Base-by-base conservation (phyloP, 305 asterid genomes). In the Fraxinus sp. region DNA sequence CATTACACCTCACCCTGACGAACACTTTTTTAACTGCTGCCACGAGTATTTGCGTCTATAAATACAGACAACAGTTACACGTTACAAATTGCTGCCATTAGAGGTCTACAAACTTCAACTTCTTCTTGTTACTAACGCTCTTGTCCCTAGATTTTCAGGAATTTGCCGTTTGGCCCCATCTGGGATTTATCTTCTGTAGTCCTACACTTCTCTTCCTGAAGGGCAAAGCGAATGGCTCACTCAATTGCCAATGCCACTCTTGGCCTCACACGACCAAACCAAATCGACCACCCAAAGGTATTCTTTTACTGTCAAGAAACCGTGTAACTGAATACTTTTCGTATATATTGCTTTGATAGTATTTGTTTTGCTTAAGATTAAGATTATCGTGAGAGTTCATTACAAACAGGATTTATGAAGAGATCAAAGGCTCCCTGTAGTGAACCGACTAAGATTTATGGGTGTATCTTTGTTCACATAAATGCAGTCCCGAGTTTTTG, bases 211-310 rank as follows among this genome's bases (percentile, higher is more conserved):
- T 83, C 81, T 79, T 86, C 89, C 24, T 75, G 82, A 77, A 84
- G 87, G 85, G 73, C 83, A 13, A 87, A 84, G 77, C 91, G 91
- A 14, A 92, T 93, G 98, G 92, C 96, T 80, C 93, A 93, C 82
- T 87, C 95, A 73, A 85, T 91, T 83, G 92, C 98, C 78, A 88
- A 89, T 83, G 97, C 95, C 88, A 90, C 97, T 78, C 99, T 96
- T 39, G 99, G 99, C 87, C 97, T 96, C 78, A 94, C 99, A 82
- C 83, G 86, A 22, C 87, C 98, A 20, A 92, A 87, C 72, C 88
- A 83, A 73, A 84, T 86, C 81, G 97, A 94, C 43, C 80, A 90
- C 13, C 95, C 92, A 0, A 96, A 93, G 97, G 99, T 96, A 37
- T 24, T 26, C 11, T n/a, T 11, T n/a, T 13, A 16, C 57, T 36